Evolutionary conservation across 176 grass and related monocot genomes (phyloP), one percentile per base, ranked within the genome.

Genomic region (Cenchrus americanus): DNA sequence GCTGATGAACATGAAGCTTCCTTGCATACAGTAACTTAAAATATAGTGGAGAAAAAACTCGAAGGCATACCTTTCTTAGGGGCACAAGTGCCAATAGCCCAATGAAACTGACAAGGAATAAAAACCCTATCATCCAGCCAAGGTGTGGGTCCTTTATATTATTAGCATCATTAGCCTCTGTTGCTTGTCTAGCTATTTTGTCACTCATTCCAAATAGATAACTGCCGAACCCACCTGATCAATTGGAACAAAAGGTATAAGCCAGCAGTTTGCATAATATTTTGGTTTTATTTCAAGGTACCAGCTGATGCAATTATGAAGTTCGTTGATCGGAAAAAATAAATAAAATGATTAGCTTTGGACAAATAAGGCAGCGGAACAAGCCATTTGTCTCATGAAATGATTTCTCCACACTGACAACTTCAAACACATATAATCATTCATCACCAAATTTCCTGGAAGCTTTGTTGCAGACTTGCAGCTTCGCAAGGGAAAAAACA

Each of bases 111-210:
- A 92, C 94, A 23, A 91, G 83, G 83, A 97, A 97, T 73, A 94
- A 82, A 62, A 97, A 97, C 5, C 94, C 94, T 82, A 97, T 94
- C 91, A 97, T 97, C 94, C 94, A 97, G 67, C 89, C 89, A 27
- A 97, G 86, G 40, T 88, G 81, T 78, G 91, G 94, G 53, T 97
- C 79, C 69, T 94, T 97, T 40, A 97, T 94, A 60, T 97, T 88
- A 55, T 86, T 71, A 24, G 94, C 82, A 84, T 92, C 89, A 50
- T 83, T 85, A 64, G 87, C 89, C 81, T 91, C 87, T 12, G 89
- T 88, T 77, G 89, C 71, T 89, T 94, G 91, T 13, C 51, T 66
- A 15, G 94, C 87, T 77, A 97, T 85, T 90, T 51, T 89, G 17
- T 77, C 90, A 64, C 94, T 97, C 94, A 97, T 97, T 61, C 80